These are phyloP conservation scores for Cryptosporidium bovis DNA, from an alignment of 169 alveolate species.

Conservation along the genomic window DNA sequence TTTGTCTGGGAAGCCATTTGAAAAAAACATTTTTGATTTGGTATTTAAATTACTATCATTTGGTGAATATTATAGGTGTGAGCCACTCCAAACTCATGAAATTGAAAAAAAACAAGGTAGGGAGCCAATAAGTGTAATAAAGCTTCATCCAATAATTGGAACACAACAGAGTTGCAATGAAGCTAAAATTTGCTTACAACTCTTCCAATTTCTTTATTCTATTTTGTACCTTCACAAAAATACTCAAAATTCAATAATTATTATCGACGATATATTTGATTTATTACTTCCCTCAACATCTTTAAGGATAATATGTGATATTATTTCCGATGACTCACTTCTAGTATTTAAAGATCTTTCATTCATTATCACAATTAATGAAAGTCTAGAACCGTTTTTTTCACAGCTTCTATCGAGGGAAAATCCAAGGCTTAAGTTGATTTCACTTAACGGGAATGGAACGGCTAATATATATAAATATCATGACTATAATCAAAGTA, in stretches of 20 bases:
- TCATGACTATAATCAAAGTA: not conserved
- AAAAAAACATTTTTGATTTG: conserved; percentile 25
- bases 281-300: conserved; percentile 13
- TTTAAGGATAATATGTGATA: not conserved
- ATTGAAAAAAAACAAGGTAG: not conserved
- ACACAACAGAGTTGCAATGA: conserved; percentile 20
- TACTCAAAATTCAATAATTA: not conserved
- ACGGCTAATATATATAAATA: too few species aligned
- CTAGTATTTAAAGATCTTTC: conserved; percentile 9
- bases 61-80: not conserved
- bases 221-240: conserved; percentile 1
- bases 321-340: conserved; percentile 11
- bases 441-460: not conserved
- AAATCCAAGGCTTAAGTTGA: conserved; percentile 1
- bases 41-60: conserved; percentile 12
- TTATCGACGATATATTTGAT: conserved; percentile 46
- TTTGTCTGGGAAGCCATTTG: conserved; percentile 15
- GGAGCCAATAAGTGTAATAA: not conserved
- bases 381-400: conserved; percentile 14
- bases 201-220: conserved; percentile 33
- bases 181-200: conserved; percentile 55
- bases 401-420: not conserved
- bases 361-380: conserved; percentile 24
- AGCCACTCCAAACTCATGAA: not conserved
- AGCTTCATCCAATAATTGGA: conserved; percentile 25